Evolutionary conservation across 441 rosid genomes (phyloP), one percentile per base, ranked within the genome.

Genomic region (Populus trichocarpa): DNA sequence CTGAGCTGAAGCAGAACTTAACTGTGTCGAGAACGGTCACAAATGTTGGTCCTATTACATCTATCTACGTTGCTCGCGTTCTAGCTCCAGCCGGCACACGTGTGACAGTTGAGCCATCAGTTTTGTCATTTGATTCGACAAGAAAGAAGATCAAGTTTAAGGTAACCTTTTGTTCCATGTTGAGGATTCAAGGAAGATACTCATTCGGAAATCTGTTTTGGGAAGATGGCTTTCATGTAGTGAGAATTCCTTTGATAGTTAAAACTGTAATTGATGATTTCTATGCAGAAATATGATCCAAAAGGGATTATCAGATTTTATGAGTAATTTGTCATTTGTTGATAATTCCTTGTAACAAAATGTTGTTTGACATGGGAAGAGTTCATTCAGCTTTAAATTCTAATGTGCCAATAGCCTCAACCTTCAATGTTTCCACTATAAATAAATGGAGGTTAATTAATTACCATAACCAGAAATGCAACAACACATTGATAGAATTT

Each of bases 1-100:
- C 92, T 11, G 86, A 88, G 69, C 89, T 93, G 32, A 87, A 76
- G 81, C 79, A 81, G 23, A 79, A 73, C 66, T 8, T 88, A 67
- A 88, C 85, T 1, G 79, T 89, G 35, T 82, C 90, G 14, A 89
- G 97, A 81, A 86, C 87, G 7, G 92, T 89, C 18, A 93, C 93
- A 3, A 93, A 91, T 76, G 95, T 91, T 3, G 93, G 93, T 73
- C 89, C 86, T 0, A 67, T 71, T 13, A 78, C 77, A 25, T 88
- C 93, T 18, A 78, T 88, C 76, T 92, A 89, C 84, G 53, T 64
- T 57, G 90, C 86, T 59, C 78, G 82, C 25, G 76, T 91, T 35
- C 76, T 84, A 72, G 63, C 90, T 69, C 95, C 97, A 0, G 72
- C 80, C 0, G 92, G 95, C 23, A 82, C 85, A 33, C 22, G 67